Base-by-base conservation (phyloP, 176 grass and related monocot genomes). In the maize (Zea mays) region DNA sequence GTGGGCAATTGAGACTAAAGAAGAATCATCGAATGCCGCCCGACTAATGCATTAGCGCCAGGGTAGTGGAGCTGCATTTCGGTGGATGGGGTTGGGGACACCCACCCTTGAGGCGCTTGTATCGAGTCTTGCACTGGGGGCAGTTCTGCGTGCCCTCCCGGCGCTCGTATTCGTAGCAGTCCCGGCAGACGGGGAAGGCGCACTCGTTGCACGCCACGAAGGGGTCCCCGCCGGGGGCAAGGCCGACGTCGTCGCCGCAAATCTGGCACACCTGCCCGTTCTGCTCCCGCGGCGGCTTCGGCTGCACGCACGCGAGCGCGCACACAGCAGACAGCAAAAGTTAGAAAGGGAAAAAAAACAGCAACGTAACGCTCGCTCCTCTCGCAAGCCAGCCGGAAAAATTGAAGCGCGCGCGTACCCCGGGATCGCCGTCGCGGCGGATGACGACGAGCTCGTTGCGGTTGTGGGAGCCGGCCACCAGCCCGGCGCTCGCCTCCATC, bases 381-480 rank as follows among this genome's bases (percentile, higher is more conserved):
- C 33, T 12, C 7, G 39, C 16, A 11, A 33, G 48, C 36, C 16
- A 69, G 58, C 3, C 65, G 10, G 9, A 27, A 36, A 12, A 47
- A 70, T 35, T 0, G 44, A 70, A 48, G 19, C 67, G 43, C 67
- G 15, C 14, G 50, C 85, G 61, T 93, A 97, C 93, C 65, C 90
- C 93, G 4, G 93, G 90, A 85, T 97, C 93, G 15, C 93, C 93
- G 10, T 97, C 93, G 40, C 88, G 85, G 70, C 90, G 90, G 84
- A 97, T 94, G 70, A 94, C 96, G 65, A 94, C 96, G 52, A 98
- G 92, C 87, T 92, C 89, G 82, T 98, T 94, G 40, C 91, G 84
- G 87, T 94, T 98, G 75, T 94, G 92, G 33, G 92, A 98, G 67
- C 92, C 96, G 8, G 92, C 91, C 17, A 98, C 89, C 36, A 98